Evolutionary conservation across 2,329 filamentous ascomycete genomes (phyloP).

Genomic region (Penicillium sp.): DNA sequence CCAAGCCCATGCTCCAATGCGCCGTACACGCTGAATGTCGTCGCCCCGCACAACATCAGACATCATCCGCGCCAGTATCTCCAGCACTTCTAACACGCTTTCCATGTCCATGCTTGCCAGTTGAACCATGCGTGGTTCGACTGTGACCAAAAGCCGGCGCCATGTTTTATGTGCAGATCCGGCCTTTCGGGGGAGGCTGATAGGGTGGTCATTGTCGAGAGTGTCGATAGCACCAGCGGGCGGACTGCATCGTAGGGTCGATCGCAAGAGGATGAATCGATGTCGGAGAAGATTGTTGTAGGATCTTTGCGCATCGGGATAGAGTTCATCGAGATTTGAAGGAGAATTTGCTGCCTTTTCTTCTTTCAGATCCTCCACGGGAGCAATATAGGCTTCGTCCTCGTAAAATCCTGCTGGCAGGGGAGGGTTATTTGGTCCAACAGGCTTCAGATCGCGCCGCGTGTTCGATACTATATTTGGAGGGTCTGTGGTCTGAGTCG

Average conservation of each 20-base stretch:
- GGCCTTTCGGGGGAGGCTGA: conserved; percentile 54
- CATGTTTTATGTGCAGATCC: conserved; percentile 57
- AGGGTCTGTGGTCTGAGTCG: conserved; percentile 38
- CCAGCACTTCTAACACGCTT: conserved; percentile 64
- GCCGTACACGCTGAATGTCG: conserved; percentile 58
- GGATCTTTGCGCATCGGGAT: conserved; percentile 56
- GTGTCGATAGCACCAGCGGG: conserved; percentile 52
- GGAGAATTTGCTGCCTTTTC: conserved; percentile 28
- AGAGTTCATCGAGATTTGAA: conserved; percentile 21
- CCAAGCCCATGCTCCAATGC: conserved; percentile 82
- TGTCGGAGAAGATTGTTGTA: conserved; percentile 66
- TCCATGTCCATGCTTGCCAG: conserved; percentile 57
- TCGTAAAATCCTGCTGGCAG: conserved; percentile 64
- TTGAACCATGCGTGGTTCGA: conserved; percentile 50
- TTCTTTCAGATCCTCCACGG: conserved; percentile 49
- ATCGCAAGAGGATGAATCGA: conserved; percentile 65
- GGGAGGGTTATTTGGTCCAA: conserved; percentile 46
- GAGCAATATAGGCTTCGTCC: conserved; percentile 75
- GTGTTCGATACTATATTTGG: background rate
- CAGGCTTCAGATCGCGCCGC: background rate
- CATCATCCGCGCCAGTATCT: conserved; percentile 57
- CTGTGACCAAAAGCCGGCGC: conserved; percentile 39
- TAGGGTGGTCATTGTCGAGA: conserved; percentile 54
- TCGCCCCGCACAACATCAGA: conserved; percentile 62
- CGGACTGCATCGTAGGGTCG: conserved; percentile 56